Base-by-base conservation (phyloP, 208 protist species). In the Leishmania braziliensis region DNA sequence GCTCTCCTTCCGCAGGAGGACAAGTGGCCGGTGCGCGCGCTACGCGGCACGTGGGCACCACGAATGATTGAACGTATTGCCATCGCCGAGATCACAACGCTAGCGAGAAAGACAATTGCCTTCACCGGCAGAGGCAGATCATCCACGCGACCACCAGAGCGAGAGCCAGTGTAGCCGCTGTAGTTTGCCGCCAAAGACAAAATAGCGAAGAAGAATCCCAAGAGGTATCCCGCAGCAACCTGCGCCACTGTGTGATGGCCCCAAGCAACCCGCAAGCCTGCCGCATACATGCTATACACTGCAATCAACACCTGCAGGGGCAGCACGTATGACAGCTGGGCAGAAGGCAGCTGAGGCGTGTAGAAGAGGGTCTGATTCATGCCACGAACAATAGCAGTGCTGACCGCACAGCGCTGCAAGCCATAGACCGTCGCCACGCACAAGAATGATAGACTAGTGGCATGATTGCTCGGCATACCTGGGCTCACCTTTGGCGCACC, bases 381-480 rank as follows among this genome's bases (percentile, higher is more conserved):
- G 16, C 48, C n/a, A 39, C n/a, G 26, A 43, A 14, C 69, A 6
- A 16, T 14, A 23, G 20, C 66, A 39, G 72, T 50, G 63, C 65
- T 56, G 18, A 53, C 66, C 14, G 23, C 12, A 26, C 66, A 77
- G 4, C 54, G 70, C 82, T 82, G 80, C 70, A 93, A 43, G 10
- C 78, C 88, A 18, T 78, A 75, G 9, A 83, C 81, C 3, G 83
- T 81, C 39, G 68, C 75, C 12, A 91, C 62, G 20, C 73, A 76
- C 23, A 93, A 75, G 50, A 90, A 93, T 26, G 88, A 82, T 18
- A 93, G 84, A 36, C 77, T 77, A 0, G 88, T 92, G 50, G 90
- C 90, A 71, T 93, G 90, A 77, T 91, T 93, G 88, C 90, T 93
- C 50, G 90, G 90, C 90, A 93, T 93, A 48, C 90, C 90, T 0